A percentile compares a stretch with the other conserved stretches of the same genome.
phyloP scores from a whole-genome alignment of 805 yeast species.

The Maudiozyma serrabonitensis region DNA sequence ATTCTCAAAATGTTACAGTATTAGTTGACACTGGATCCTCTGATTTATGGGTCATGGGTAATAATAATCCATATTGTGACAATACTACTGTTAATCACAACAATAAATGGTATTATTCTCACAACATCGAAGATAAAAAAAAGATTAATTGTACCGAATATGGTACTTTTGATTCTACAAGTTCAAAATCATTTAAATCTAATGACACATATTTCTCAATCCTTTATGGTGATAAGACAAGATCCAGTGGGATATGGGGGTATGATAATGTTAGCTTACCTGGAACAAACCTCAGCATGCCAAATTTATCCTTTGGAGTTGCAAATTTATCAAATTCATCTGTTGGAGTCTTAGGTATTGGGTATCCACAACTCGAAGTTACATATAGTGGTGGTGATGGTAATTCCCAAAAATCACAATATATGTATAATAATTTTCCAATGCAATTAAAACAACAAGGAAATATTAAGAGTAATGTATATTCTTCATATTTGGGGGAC shows the following conservation, averaged over 20 bases:
- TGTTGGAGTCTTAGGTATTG: slow-evolving; percentile 41
- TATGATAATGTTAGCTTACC: slow-evolving; percentile 33
- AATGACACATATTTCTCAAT: slow-evolving; percentile 33
- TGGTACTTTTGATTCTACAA: slow-evolving; percentile 31
- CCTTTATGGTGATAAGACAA: slow-evolving; percentile 41
- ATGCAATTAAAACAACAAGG: slow-evolving; percentile 10
- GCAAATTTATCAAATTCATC: slow-evolving; percentile 27
- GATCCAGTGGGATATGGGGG: slow-evolving; percentile 47
- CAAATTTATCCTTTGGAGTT: slow-evolving; percentile 21
- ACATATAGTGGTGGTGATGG: slow-evolving; percentile 33
- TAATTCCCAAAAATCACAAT: slow-evolving; percentile 8
- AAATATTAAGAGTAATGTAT: slow-evolving; percentile 35
- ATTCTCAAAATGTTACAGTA: slow-evolving; percentile 42
- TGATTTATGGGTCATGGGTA: slow-evolving; percentile 44
- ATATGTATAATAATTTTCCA: slow-evolving; percentile 12
- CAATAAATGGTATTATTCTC: background rate
- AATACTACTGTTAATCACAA: background rate
- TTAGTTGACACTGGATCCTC: slow-evolving; percentile 66
- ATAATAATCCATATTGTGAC: slow-evolving; percentile 1
- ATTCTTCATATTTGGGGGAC: slow-evolving; percentile 39
- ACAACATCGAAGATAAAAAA: background rate
- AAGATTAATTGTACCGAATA: slow-evolving; percentile 27
- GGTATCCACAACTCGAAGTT: slow-evolving; percentile 52
- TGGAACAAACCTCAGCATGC: slow-evolving; percentile 34
- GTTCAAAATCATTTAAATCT: slow-evolving; percentile 27